Evolutionary conservation across 2,329 filamentous ascomycete species (phyloP), one percentile per base, ranked within the genome.

Genomic region (Chaetoscypha palmicola): DNA sequence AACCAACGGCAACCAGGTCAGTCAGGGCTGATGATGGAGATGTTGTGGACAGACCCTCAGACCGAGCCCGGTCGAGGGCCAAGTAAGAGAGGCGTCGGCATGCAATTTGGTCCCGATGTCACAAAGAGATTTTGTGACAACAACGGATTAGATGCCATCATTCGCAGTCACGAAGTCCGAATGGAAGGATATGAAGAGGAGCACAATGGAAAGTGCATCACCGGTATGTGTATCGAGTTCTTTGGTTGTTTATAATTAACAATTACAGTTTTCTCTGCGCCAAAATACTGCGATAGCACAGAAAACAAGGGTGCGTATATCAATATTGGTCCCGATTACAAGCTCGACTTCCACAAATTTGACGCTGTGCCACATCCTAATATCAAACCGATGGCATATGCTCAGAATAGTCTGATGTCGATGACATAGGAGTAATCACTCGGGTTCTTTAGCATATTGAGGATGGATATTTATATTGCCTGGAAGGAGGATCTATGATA

Each of bases 121-220:
- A 98, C 92, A 17, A 94, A 94, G 71, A 77, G 81, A 39, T 98
- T 98, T 74, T 98, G 92, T 63, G 90, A 98, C 58, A 89, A 83
- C 67, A 98, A 98, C 66, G 86, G 87, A 0, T 75, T 98, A 31
- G 86, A 95, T 53, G 92, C 92, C 35, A 84, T 98, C 53, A 98
- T 98, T 58, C 84, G 92, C 57, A 95, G 89, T 61, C 92, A 98
- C 68, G 92, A 98, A 66, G 92, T 98, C 21, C 81, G 92, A 58
- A 98, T 98, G 92, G 90, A 92, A 48, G 92, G 92, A n/a, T 98
- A 97, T 61, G 91, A 98, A 64, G 86, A 95, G 55, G 91, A 98
- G 72, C 92, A 98, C 64, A 85, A 92, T 58, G 92, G 91, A 52
- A 83, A 80, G 57, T 98, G 92, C 64, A 96, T 98, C 58, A 98